Evolutionary conservation across 2,329 filamentous ascomycete genomes (phyloP).

Genomic region (Sporothrix dimorphospora): DNA sequence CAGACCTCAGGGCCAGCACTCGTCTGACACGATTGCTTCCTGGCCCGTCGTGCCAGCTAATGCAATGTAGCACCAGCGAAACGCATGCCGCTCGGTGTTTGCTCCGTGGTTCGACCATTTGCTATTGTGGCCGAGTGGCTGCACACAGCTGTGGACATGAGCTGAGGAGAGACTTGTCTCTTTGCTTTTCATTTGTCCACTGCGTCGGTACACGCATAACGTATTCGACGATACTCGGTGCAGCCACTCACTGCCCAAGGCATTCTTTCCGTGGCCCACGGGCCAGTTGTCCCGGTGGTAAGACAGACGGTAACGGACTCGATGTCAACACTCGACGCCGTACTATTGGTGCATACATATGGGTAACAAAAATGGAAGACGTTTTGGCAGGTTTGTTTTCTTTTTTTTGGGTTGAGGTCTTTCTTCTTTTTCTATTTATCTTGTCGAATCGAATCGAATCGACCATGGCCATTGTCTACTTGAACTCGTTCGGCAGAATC

Average conservation of each 20-base stretch:
- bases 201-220: background rate
- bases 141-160: background rate
- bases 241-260: background rate
- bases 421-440: background rate
- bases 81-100: background rate
- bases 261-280: background rate
- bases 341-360: no score
- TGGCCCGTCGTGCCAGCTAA: background rate
- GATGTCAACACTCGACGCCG: background rate
- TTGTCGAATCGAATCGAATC: background rate
- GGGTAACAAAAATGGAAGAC: no score
- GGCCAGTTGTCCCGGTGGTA: background rate
- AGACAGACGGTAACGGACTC: background rate
- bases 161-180: slow-evolving; percentile 2
- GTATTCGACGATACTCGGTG: background rate
- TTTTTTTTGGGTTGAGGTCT: background rate
- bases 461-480: background rate
- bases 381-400: background rate
- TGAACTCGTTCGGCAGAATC: slow-evolving; percentile 25
- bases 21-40: background rate
- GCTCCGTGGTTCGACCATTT: background rate
- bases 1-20: background rate
- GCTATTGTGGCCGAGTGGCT: background rate
- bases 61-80: background rate
- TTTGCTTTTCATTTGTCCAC: no score